Evolutionary conservation across 148 eudicot genomes (phyloP).

Genomic region (Rhododendron griersonianum): DNA sequence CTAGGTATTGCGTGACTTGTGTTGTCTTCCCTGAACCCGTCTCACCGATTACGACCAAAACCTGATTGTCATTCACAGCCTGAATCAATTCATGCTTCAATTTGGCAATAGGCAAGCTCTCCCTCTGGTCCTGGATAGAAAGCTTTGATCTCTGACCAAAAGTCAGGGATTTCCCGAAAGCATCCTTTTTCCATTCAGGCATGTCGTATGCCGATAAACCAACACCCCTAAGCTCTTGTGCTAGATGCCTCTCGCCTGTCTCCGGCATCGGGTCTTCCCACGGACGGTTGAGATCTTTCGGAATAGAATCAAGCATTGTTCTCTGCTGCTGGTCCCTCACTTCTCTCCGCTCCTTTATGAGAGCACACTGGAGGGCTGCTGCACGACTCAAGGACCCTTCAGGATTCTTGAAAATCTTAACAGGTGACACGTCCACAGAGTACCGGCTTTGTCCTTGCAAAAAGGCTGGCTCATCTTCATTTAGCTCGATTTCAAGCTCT

Average conservation of each 20-base stretch:
- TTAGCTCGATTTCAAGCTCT: conserved; percentile 85
- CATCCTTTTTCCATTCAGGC: conserved; percentile 99
- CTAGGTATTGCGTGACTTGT: conserved; percentile 90
- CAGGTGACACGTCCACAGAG: conserved; percentile 85
- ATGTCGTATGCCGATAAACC: conserved; percentile 87
- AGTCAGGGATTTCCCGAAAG: conserved; percentile 75
- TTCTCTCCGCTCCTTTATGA: conserved; percentile 87
- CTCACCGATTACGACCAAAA: conserved; percentile 82
- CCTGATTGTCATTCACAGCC: conserved; percentile 29
- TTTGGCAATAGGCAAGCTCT: conserved; percentile 81
- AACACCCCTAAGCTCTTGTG: conserved; percentile 93
- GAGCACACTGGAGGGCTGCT: conserved; percentile 80
- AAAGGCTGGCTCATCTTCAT: conserved; percentile 86
- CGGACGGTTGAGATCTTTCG: conserved; percentile 91
- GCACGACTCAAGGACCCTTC: conserved; percentile 94
- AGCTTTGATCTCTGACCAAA: conserved; percentile 92
- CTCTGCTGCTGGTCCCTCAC: conserved; percentile 85
- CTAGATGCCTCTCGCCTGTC: conserved; percentile 87
- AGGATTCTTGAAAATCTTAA: conserved; percentile 81
- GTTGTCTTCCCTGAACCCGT: conserved; percentile 97
- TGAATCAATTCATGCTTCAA: conserved; percentile 76
- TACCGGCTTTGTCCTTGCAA: conserved; percentile 69
- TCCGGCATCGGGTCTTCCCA: conserved; percentile 99
- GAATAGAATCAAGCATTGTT: conserved; percentile 85
- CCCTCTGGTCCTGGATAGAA: conserved; percentile 87